Percentiles rank a stretch among this genome's conserved stretches.
Evolutionary conservation across 1,284 basidiomycete species (phyloP).

Genomic region (Austropuccinia psidii): DNA sequence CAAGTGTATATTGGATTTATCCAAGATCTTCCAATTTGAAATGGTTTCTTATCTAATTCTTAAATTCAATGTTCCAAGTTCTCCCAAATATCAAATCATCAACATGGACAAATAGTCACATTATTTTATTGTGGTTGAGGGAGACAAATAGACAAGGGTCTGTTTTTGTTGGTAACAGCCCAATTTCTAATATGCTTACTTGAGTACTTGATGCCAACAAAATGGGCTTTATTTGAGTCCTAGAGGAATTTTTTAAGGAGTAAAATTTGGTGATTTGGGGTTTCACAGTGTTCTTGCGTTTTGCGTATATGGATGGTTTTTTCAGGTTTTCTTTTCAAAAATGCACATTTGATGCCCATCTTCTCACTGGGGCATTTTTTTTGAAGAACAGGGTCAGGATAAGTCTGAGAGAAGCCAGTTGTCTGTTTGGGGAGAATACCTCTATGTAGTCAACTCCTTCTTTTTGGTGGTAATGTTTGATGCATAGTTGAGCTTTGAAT

Average conservation of each 20-base stretch:
- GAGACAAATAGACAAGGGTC: not conserved
- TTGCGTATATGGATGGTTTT: no score
- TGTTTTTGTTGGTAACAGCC: not conserved
- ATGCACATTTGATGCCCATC: no score
- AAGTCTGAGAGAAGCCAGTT: no score
- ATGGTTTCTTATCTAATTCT: not conserved
- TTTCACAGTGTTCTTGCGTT: no score
- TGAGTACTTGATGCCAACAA: not conserved
- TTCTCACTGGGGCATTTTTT: no score
- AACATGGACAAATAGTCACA: not conserved
- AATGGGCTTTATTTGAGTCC: not conserved
- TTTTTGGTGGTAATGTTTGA: not conserved
- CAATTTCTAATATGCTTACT: not conserved
- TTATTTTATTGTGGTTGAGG: not conserved
- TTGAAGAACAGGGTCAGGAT: no score
- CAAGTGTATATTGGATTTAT: not conserved
- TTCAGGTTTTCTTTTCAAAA: no score
- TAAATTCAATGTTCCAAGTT: not conserved
- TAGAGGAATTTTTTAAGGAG: not conserved
- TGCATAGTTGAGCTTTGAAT: constrained; percentile 9
- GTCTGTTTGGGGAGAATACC: no score
- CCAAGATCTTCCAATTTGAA: constrained; percentile 15
- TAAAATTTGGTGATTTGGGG: not conserved
- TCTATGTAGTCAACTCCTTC: no score
- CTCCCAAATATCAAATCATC: not conserved